Conservation (phyloP, 805 yeast genomes). For the Scheffersomyces spartinae region DNA sequence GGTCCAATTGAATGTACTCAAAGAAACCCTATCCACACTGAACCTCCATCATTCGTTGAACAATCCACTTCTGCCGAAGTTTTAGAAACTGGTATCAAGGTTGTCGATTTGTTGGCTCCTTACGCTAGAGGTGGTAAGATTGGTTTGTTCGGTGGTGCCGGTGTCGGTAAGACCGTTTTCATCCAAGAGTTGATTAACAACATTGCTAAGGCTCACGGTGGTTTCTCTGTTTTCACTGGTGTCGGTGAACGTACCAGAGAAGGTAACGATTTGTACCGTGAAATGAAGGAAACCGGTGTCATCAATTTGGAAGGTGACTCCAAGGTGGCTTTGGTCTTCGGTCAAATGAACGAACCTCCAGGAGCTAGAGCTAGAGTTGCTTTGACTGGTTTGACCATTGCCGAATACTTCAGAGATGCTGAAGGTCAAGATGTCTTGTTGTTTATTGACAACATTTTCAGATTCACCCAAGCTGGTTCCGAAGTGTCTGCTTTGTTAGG, state of each 20-base stretch:
- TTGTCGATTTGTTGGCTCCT: conserved; percentile 97
- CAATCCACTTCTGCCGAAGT: conserved; percentile 98
- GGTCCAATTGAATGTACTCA: conserved; percentile 92
- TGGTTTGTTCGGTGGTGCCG: conserved; percentile 99
- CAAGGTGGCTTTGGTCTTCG: conserved; percentile 98
- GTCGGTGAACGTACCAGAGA: conserved; percentile 99
- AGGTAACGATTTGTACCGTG: conserved; percentile 99
- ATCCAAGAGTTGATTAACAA: conserved; percentile 99
- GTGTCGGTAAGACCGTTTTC: conserved; percentile 99
- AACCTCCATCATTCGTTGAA: conserved; percentile 91
- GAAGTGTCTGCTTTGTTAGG: conserved; percentile 99
- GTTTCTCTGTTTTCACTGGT: conserved; percentile 99
- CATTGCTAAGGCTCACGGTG: conserved; percentile 99
- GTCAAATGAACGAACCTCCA: conserved; percentile 99
- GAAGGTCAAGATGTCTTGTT: conserved; percentile 99
- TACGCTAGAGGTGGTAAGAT: conserved; percentile 99
- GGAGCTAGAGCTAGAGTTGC: conserved; percentile 99
- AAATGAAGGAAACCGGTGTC: conserved; percentile 99
- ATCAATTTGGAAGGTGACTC: conserved; percentile 99
- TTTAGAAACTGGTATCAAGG: conserved; percentile 99
- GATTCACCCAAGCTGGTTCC: conserved; percentile 99
- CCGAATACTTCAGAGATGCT: conserved; percentile 99
- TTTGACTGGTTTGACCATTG: conserved; percentile 98
- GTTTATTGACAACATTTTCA: conserved; percentile 99
- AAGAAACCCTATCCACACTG: conserved; percentile 98